Conservation (phyloP, 2,329 filamentous ascomycete genomes). For the Calonectria pseudoreteaudii region DNA sequence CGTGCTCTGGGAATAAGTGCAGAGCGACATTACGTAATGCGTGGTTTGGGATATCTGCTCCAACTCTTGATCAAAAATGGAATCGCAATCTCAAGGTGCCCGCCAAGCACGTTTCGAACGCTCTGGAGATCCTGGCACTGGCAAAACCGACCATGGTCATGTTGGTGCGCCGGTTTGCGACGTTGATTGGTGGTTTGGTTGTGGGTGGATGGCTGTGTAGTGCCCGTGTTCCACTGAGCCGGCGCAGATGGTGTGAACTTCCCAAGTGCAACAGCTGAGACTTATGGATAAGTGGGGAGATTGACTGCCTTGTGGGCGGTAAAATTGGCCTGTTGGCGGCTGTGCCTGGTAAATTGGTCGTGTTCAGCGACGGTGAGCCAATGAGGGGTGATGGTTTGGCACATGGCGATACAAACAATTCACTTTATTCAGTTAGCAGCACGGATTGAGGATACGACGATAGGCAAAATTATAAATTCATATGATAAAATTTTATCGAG, state of each 20-base stretch:
- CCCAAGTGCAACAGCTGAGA: not conserved
- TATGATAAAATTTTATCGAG: not conserved
- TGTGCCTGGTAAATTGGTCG: not conserved
- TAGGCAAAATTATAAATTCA: not conserved
- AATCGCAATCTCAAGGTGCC: not conserved
- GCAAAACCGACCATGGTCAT: not conserved
- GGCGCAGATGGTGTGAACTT: not conserved
- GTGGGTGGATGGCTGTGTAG: not conserved
- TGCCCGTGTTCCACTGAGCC: not conserved
- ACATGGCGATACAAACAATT: not conserved
- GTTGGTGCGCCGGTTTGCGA: not conserved
- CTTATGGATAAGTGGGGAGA: not conserved
- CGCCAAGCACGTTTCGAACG: not conserved
- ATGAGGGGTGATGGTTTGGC: not conserved
- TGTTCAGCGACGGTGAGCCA: not conserved
- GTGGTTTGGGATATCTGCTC: not conserved
- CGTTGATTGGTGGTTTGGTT: not conserved
- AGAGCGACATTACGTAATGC: not conserved
- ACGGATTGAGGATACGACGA: not conserved
- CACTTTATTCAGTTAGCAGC: not conserved
- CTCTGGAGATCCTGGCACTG: not conserved
- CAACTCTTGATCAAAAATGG: not conserved
- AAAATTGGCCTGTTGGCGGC: not conserved
- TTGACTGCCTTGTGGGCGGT: not conserved
- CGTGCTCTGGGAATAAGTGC: not conserved